These are phyloP conservation scores for Chytriomyces confervae DNA, from an alignment of 192 early-diverging fungal genomes.

Conservation along the genomic window DNA sequence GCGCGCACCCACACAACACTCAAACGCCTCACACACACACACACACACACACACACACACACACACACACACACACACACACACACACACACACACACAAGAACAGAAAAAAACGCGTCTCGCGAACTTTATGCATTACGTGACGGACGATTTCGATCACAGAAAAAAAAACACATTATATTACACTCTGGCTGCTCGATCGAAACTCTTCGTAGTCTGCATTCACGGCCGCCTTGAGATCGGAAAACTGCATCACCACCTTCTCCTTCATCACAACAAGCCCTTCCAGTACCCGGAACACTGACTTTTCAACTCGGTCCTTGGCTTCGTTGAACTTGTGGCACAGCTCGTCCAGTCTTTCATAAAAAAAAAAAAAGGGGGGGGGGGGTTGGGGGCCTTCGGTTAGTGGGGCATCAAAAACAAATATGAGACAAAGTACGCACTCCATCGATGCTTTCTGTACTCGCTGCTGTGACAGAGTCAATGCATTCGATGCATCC, in stretches of 20 bases:
- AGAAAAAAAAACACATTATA: too few species aligned
- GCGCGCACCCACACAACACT: too few species aligned
- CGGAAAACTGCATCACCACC: conserved; percentile 39
- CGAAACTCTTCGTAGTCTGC: conserved; percentile 23
- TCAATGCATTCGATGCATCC: conserved; percentile 35
- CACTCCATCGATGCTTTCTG: conserved; percentile 24
- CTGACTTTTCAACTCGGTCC: conserved; percentile 35
- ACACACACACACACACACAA: too few species aligned
- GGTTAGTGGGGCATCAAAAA: conserved; percentile 30
- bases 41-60: too few species aligned
- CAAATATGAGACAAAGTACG: conserved; percentile 13
- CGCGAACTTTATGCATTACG: too few species aligned
- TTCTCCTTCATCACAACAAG: conserved; percentile 50
- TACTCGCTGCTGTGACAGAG: conserved; percentile 40
- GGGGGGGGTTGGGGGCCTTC: neutral
- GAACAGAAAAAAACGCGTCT: too few species aligned
- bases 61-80: too few species aligned
- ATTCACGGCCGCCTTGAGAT: conserved; percentile 35
- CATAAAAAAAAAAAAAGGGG: conserved; percentile 4
- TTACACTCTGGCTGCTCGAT: too few species aligned
- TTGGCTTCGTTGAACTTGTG: conserved; percentile 31
- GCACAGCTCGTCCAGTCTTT: conserved; percentile 44
- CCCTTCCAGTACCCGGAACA: conserved; percentile 43
- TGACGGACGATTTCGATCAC: too few species aligned
- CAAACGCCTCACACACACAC: too few species aligned